Base-by-base conservation (phyloP, 352 stramenopile genomes). In the Phytophthora europaea region DNA sequence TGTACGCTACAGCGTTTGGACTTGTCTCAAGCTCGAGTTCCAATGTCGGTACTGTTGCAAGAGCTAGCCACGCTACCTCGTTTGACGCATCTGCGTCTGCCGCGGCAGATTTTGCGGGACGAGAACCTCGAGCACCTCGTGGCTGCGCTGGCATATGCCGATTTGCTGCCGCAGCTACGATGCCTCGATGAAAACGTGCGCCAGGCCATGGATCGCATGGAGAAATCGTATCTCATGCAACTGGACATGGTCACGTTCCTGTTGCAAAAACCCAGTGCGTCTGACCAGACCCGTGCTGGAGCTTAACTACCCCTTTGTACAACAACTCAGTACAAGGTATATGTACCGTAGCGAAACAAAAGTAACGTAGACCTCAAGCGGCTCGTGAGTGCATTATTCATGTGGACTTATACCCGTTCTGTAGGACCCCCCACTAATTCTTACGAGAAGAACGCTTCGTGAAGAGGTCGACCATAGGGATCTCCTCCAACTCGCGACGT, bases 391-490 rank as follows among this genome's bases (percentile, higher is more conserved):
- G 38, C 31, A 65, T 63, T 65, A 52, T 54, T 69, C 34, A 58
- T 67, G 54, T 34, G 9, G 23, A 48, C 22, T 61, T 18, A 0
- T 51, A 7, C 22, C 13, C 38, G 12, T 20, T 26, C 16, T 20
- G 28, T 15, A 12, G 18, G 16, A 50, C 10, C 5, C 8, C 13
- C 15, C 16, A 51, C 22, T 72, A 73, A 31, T 79, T 91, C 60
- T 88, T 88, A 38, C 79, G 83, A 28, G 84, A 78, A 13, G 73
- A 57, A 20, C 79, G 79, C 57, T 93, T 95, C 51, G 76, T 82
- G 47, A 97, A 96, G 40, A 97, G 84, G 33, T 96, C 84, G 48
- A 94, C 79, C 85, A 97, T 94, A 6, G 89, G 90, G 64, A 97
- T 97, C 61, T 97, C 91, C 65, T 94, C 84, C 20, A 97, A 77